Percentiles rank a stretch among this genome's conserved stretches.
Conservation (phyloP, 1,139 yeast species). For the Yamadazyma trypodendri region DNA sequence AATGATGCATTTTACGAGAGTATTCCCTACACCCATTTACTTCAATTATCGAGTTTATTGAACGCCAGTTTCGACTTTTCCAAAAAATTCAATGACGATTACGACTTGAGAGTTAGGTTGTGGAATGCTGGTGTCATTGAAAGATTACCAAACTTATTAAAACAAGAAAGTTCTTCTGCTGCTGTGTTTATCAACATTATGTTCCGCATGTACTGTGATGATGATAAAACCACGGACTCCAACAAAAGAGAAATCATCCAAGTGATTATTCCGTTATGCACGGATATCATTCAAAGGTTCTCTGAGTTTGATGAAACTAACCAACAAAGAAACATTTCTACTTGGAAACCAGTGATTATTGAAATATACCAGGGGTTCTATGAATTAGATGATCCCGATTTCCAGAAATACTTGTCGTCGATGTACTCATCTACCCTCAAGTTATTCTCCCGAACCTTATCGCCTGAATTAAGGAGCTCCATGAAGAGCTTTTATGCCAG, state of each 20-base stretch:
- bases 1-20: constrained; percentile 66
- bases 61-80: constrained; percentile 79
- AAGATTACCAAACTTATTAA: constrained; percentile 83
- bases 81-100: constrained; percentile 81
- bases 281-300: constrained; percentile 66
- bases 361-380: constrained; percentile 81
- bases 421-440: constrained; percentile 69
- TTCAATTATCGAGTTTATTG: constrained; percentile 59
- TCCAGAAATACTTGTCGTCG: constrained; percentile 57
- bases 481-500: constrained; percentile 65
- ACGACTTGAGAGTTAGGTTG: constrained; percentile 77
- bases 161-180: constrained; percentile 89
- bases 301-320: constrained; percentile 69
- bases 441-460: constrained; percentile 66
- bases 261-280: constrained; percentile 69
- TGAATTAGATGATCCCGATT: constrained; percentile 76
- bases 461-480: constrained; percentile 67
- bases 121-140: constrained; percentile 94
- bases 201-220: constrained; percentile 78
- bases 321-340: constrained; percentile 75
- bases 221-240: constrained; percentile 40
- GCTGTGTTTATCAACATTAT: constrained; percentile 81
- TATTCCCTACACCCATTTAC: constrained; percentile 65
- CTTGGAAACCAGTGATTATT: constrained; percentile 91
- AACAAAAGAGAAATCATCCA: constrained; percentile 45